Evolutionary conservation across 164 flowering plant species (phyloP), one percentile per base, ranked within the genome.

Genomic region (Magnolia changhungtana): DNA sequence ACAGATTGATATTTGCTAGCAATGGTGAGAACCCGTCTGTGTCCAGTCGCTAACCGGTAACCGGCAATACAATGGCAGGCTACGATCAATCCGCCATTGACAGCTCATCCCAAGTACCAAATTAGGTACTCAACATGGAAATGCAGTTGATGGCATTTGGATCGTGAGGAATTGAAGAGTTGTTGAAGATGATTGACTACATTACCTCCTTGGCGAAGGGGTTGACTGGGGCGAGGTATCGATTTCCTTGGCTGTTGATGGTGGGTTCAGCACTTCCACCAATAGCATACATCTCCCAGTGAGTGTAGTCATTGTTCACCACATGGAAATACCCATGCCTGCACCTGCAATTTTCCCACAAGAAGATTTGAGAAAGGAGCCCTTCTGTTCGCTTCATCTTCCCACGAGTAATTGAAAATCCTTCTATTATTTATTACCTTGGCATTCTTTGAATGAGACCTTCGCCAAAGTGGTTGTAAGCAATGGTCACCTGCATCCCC

Each of bases 361-460:
- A 45, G 21, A 70, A 50, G 63, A 29, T 11, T 49, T 52, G 4
- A 71, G 58, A n/a, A 8, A 71, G 29, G 9, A 55, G 61, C 16
- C 11, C 18, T 55, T 16, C 18, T 11, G 11, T 55, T 55, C 13
- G 61, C 61, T 55, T 11, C 61, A 55, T 13, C 18, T 55, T 55
- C 61, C 9, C 13, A n/a, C 19, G 21, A 8, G 16, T n/a, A 14
- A 20, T 13, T 8, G 61, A n/a, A 19, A 9, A 6, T 69, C 7
- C 1, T 7, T 10, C n/a, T 49, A 8, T 49, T 31, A 16, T 74
- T 19, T 74, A 20, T 13, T 88, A 93, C 98, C 99, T 92, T 55
- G 99, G 99, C 99, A 96, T 96, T 81, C 99, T 90, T 87, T 95
- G 99, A 75, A 95, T 92, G 65, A 95, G 95, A 73, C 98, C 98